Evolutionary conservation across 2,329 filamentous ascomycete genomes (phyloP).

Genomic region (Alternaria triticina): DNA sequence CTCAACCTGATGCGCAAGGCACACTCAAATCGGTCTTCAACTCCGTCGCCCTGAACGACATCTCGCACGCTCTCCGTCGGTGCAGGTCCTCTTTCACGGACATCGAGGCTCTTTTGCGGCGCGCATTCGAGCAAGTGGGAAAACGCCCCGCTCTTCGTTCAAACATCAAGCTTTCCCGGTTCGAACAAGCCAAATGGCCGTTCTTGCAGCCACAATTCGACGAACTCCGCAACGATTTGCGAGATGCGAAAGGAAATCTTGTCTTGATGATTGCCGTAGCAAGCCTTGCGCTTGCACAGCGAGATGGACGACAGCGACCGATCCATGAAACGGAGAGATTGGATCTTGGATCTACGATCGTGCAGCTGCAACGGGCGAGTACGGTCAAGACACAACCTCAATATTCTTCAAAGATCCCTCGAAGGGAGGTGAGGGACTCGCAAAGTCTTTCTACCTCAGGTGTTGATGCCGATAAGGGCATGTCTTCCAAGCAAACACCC

Average conservation of each 20-base stretch:
- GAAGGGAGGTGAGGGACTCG: too few relatives aligned
- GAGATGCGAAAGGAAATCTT: conserved; percentile 10
- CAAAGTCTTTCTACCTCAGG: too few relatives aligned
- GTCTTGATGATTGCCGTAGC: conserved; percentile 12
- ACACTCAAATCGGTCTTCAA: conserved; percentile 8
- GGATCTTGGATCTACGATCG: neutral
- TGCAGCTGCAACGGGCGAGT: neutral
- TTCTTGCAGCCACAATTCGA: conserved; percentile 13
- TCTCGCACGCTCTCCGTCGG: neutral
- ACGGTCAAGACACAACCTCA: too few relatives aligned
- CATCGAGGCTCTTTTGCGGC: neutral
- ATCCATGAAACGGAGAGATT: neutral
- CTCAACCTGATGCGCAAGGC: conserved; percentile 1
- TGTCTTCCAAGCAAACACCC: too few relatives aligned
- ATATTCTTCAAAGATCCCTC: too few relatives aligned
- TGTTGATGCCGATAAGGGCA: too few relatives aligned
- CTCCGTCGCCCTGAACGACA: neutral
- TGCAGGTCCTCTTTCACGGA: neutral
- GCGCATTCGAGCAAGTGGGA: neutral
- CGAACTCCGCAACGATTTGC: conserved; percentile 7
- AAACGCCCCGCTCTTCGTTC: neutral
- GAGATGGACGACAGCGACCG: neutral
- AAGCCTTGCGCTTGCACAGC: neutral
- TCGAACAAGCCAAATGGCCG: conserved; percentile 14
- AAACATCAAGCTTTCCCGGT: neutral